Conservation (phyloP, 352 stramenopile species). For the Phytophthora kernoviae region DNA sequence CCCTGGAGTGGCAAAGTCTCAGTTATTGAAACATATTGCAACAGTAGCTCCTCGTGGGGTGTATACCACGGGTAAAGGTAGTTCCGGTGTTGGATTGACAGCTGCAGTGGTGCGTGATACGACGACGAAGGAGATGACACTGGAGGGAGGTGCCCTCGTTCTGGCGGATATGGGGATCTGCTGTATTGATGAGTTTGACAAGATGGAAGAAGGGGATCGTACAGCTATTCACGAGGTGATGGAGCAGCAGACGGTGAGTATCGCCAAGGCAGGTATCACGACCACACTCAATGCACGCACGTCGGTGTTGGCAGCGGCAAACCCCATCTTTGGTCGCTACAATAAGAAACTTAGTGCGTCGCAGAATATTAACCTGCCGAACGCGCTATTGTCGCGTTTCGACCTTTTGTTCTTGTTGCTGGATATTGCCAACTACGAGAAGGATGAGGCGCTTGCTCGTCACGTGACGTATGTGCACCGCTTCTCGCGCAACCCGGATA, state of each 20-base stretch:
- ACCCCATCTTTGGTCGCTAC: conserved; percentile 97
- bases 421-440: conserved; percentile 94
- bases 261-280: conserved; percentile 99
- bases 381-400: conserved; percentile 99
- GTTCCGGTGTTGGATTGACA: conserved; percentile 97
- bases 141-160: conserved; percentile 96
- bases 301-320: conserved; percentile 98
- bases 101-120: conserved; percentile 97
- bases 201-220: conserved; percentile 98
- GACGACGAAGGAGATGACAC: conserved; percentile 93
- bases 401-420: conserved; percentile 99
- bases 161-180: conserved; percentile 98
- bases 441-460: conserved; percentile 90
- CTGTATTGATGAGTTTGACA: conserved; percentile 99
- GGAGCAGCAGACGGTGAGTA: conserved; percentile 99
- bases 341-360: conserved; percentile 86
- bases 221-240: conserved; percentile 99
- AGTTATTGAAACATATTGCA: conserved; percentile 99
- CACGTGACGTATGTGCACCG: conserved; percentile 95
- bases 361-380: conserved; percentile 99
- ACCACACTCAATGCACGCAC: conserved; percentile 97
- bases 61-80: conserved; percentile 99
- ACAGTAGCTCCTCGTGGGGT: conserved; percentile 96
- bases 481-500: conserved; percentile 87
- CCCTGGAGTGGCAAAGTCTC: conserved; percentile 98